phyloP scores from a whole-genome alignment of 2,329 filamentous ascomycete genomes.

The Penicillium sp. region DNA sequence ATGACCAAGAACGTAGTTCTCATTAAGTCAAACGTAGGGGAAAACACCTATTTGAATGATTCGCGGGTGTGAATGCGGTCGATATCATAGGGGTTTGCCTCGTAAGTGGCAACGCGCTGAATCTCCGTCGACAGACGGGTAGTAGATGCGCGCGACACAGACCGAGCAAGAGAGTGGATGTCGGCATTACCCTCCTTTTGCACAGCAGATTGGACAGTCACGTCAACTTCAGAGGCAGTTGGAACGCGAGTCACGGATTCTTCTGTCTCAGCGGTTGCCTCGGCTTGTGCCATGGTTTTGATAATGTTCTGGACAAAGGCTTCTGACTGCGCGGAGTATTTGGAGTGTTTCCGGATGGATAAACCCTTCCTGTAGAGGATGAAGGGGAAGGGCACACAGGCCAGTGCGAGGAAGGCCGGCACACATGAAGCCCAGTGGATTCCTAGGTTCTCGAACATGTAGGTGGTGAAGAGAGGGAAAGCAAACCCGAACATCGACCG shows the following conservation, averaged over 20 bases:
- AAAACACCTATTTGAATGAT: conserved; percentile 14
- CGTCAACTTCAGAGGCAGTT: neutral
- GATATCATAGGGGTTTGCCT: conserved; percentile 20
- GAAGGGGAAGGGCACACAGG: conserved; percentile 47
- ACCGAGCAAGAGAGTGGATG: conserved; percentile 10
- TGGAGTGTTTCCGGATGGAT: conserved; percentile 42
- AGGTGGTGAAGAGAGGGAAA: conserved; percentile 50
- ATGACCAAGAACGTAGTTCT: neutral
- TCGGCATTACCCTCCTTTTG: conserved; percentile 17
- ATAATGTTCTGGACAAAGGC: conserved; percentile 24
- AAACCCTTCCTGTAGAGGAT: conserved; percentile 46
- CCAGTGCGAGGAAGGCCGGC: conserved; percentile 48
- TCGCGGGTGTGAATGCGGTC: conserved; percentile 22
- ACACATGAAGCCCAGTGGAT: conserved; percentile 51
- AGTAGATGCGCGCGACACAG: conserved; percentile 10
- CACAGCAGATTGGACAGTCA: neutral
- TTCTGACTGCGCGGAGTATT: conserved; percentile 40
- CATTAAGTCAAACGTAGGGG: neutral
- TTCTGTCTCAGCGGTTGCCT: neutral
- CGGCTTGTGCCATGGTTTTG: neutral
- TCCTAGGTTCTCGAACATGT: conserved; percentile 47
- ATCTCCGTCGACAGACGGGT: conserved; percentile 2
- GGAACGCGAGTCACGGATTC: neutral
- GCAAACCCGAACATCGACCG: conserved; percentile 48
- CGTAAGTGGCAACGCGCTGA: conserved; percentile 19